Base-by-base conservation (phyloP, 148 eudicot genomes). In the Heliamphora exappendiculata region DNA sequence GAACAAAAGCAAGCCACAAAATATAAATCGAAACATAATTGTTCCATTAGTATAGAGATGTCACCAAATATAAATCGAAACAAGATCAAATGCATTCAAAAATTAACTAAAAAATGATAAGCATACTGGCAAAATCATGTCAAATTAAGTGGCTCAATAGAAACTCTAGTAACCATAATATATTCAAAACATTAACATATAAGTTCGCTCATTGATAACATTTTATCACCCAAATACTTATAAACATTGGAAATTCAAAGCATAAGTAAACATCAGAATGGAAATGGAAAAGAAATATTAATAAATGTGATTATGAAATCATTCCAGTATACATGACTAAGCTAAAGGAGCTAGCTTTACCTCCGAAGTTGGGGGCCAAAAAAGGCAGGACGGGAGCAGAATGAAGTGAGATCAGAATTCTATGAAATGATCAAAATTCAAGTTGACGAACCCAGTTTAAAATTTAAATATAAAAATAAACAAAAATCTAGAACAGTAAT, bases 331-430 rank as follows among this genome's bases (percentile, higher is more conserved):
- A 66, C 6, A 58, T 58, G 65, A 29, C n/a, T 39, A 28, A 73
- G 36, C 13, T 55, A 39, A 13, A 73, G 49, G 67, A 55, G 41
- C 39, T 28, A 60, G 67, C 26, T 42, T 74, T 74, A 74, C 68
- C 76, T 74, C 54, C 20, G 4, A 34, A 59, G 41, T 58, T 42
- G 16, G 34, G 7, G 22, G n/a, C n/a, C n/a, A n/a, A 36, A 20
- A 74, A 28, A 3, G 9, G 13, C 9, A 5, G 7, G 60, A 13
- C 7, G 2, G 1, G 22, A 59, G 29, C 66, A 41, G 50, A 50
- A 34, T 22, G 66, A 14, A 53, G 24, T 19, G 60, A 41, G 9
- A 28, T 71, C 20, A n/a, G 19, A 17, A 24, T 14, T 28, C 14
- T 45, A 41, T 0, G 36, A 60, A 59, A 45, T 60, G 16, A 60